Evolutionary conservation across 2,329 filamentous ascomycete genomes (phyloP), one percentile per base, ranked within the genome.

Genomic region (Claviceps sp.): DNA sequence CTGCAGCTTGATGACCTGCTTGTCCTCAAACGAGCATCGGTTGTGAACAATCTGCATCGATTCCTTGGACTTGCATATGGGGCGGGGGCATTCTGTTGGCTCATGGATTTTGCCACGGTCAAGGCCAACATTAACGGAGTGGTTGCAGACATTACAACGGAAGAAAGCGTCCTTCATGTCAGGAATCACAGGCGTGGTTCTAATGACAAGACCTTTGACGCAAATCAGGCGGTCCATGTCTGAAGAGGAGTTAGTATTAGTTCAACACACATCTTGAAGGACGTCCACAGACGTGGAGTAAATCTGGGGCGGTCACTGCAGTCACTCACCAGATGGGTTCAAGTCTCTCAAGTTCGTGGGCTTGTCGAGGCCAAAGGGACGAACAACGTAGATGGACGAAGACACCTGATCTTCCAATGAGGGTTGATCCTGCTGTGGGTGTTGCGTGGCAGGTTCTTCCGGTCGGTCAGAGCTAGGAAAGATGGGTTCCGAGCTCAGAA

Each of bases 131-230:
- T 86, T 87, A 55, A 95, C 81, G 4, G 87, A 91, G 68, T 96
- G 88, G 62, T 89, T 88, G 70, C 93, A 98, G 26, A 91, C 81
- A 54, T 88, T 87, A 71, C 93, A 98, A 57, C 88, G 86, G 79
- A 98, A 98, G 71, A 95, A 96, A 0, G 93, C 93, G 65, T 95
- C 88, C 70, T 94, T 96, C 94, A 98, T 98, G 62, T 98, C 93
- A 0, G 93, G 93, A 57, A 98, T 97, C 58, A 98, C 87, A 0
- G 93, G 89, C 0, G 93, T 97, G 3, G 93, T 86, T 56, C 93
- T 84, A 62, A 98, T 98, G 55, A 98, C 93, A 16, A 98, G 76
- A 46, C 93, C 93, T 70, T 97, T 98, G 69, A 98, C 84, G 58
- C 85, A 88, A 58, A 98, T 85, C 58, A 98, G 79, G 64, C 94